Evolutionary conservation across 1,284 basidiomycete species (phyloP).

Genomic region (Malassezia sp.): DNA sequence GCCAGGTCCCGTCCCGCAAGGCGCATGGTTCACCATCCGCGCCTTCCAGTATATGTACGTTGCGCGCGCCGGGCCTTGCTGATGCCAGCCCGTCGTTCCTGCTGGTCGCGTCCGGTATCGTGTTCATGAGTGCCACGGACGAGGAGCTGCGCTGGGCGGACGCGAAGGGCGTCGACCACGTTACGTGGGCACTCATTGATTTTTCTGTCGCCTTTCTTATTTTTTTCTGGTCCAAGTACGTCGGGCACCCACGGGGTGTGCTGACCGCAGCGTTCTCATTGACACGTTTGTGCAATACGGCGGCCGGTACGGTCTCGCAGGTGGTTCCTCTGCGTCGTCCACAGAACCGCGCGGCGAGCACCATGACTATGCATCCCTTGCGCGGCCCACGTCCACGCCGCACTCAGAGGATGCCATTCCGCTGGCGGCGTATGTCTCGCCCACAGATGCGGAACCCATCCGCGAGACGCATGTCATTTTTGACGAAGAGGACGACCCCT

Average conservation of each 20-base stretch:
- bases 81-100: constrained; percentile 26
- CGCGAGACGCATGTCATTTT: constrained; percentile 9
- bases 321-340: no score
- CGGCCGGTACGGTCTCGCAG: constrained; percentile 22
- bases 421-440: not conserved
- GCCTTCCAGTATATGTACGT: constrained; percentile 32
- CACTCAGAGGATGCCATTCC: not conserved
- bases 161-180: constrained; percentile 31
- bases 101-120: constrained; percentile 30
- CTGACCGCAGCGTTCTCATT: constrained; percentile 23
- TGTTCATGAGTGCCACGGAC: constrained; percentile 46
- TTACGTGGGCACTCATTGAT: constrained; percentile 44
- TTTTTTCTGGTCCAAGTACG: constrained; percentile 34
- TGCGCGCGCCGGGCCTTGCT: no score
- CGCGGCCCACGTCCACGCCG: not conserved
- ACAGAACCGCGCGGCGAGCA: not conserved
- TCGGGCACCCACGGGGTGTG: not conserved
- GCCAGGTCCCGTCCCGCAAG: not conserved
- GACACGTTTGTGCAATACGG: constrained; percentile 38
- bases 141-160: constrained; percentile 44
- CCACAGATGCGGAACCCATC: no score
- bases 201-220: constrained; percentile 33
- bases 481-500: constrained; percentile 11
- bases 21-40: constrained; percentile 10
- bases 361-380: not conserved